Percentiles rank a stretch among this genome's conserved stretches.
phyloP scores from a whole-genome alignment of 768 basidiomycete species.

The Podaxis sp. region DNA sequence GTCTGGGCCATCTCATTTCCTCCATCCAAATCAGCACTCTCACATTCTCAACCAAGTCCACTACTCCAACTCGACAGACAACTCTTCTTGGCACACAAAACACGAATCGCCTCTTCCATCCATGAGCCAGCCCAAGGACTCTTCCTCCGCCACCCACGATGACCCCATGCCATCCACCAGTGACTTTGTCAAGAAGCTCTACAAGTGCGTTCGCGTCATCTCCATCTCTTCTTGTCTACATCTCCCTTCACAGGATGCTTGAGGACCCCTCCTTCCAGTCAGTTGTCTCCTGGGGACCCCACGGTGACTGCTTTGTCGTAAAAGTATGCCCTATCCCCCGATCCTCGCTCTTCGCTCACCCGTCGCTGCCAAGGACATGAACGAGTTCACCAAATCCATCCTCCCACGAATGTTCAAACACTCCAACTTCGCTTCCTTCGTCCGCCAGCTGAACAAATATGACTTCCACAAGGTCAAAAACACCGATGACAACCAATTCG shows the following conservation, averaged over 20 bases:
- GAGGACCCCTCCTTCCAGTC: conserved; percentile 72
- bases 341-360: neutral
- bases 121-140: conserved; percentile 7
- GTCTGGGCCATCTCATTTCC: neutral
- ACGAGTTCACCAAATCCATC: conserved; percentile 90
- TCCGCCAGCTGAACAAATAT: conserved; percentile 93
- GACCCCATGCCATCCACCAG: conserved; percentile 85
- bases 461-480: conserved; percentile 97
- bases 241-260: conserved; percentile 64
- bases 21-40: neutral
- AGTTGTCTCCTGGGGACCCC: conserved; percentile 81
- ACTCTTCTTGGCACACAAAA: neutral
- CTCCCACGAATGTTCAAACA: conserved; percentile 94
- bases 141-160: conserved; percentile 35
- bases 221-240: neutral
- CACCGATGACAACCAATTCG: conserved; percentile 74
- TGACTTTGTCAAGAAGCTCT: conserved; percentile 94
- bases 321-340: conserved; percentile 45
- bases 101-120: neutral
- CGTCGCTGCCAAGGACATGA: conserved; percentile 65
- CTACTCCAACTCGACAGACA: neutral
- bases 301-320: conserved; percentile 88
- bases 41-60: neutral
- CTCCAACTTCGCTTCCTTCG: conserved; percentile 91
- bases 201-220: conserved; percentile 58